Percentiles rank a stretch among this genome's conserved stretches.
phyloP scores from a whole-genome alignment of 1,139 yeast genomes.

The Arxiozyma bovina region DNA sequence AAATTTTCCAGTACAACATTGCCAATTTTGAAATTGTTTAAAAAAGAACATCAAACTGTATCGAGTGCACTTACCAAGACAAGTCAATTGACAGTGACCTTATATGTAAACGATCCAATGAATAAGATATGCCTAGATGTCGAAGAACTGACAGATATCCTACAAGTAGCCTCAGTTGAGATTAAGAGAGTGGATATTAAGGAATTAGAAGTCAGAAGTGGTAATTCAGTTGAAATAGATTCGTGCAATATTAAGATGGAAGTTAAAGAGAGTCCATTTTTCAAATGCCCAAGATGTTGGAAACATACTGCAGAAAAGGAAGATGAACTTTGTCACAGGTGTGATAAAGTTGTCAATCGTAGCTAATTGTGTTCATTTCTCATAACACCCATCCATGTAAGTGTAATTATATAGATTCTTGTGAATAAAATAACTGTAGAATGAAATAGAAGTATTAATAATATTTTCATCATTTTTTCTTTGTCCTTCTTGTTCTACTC shows the following conservation, averaged over 20 bases:
- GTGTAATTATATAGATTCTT: neutral
- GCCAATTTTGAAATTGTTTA: conserved; percentile 22
- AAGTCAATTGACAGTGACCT: conserved; percentile 1
- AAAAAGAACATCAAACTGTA: conserved; percentile 1
- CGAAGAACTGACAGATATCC: conserved; percentile 42
- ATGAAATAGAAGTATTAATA: neutral
- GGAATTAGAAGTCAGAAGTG: neutral
- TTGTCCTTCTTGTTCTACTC: no score
- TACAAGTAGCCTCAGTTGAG: conserved; percentile 53
- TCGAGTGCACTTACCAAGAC: conserved; percentile 4
- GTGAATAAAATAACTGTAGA: neutral
- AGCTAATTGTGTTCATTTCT: neutral
- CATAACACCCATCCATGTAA: neutral
- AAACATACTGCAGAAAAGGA: conserved; percentile 49
- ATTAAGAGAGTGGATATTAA: neutral
- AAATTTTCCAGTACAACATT: conserved; percentile 16
- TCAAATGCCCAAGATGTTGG: conserved; percentile 94
- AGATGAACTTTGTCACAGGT: conserved; percentile 56
- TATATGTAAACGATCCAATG: neutral
- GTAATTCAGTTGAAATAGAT: neutral
- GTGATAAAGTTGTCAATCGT: conserved; percentile 38
- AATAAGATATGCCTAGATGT: neutral
- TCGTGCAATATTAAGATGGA: neutral
- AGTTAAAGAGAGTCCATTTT: conserved; percentile 14
- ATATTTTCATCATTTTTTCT: no score